Conservation (phyloP, 2,329 filamentous ascomycete species). For the Exophiala lecanii-corni region DNA sequence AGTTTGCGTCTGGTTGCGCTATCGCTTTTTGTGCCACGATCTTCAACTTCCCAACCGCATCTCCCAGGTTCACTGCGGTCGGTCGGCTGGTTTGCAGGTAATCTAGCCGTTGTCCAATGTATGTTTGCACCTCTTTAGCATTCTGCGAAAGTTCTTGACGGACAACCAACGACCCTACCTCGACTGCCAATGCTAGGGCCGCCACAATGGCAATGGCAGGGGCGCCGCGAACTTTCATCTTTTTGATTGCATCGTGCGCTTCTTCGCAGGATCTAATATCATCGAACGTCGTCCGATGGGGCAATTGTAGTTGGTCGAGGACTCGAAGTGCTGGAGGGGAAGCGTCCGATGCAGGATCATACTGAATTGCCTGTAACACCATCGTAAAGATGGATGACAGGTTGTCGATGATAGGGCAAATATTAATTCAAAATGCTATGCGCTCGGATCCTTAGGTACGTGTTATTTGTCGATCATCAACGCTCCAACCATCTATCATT, state of each 20-base stretch:
- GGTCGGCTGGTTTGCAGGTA: conserved; percentile 86
- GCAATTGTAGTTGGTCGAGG: conserved; percentile 60
- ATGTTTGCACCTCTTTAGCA: conserved; percentile 54
- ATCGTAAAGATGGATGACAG: conserved; percentile 29
- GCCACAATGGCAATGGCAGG: conserved; percentile 99
- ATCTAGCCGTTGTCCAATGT: conserved; percentile 72
- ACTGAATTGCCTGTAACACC: conserved; percentile 60
- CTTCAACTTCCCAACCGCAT: conserved; percentile 79
- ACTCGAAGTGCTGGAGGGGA: conserved; percentile 44
- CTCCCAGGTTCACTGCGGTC: conserved; percentile 89
- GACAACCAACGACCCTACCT: conserved; percentile 53
- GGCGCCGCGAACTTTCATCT: conserved; percentile 66
- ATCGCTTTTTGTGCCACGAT: conserved; percentile 50
- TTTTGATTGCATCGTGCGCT: conserved; percentile 62
- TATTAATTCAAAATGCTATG: too few relatives aligned
- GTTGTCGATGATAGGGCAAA: background rate
- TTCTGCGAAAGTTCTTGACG: conserved; percentile 41
- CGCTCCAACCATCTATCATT: too few relatives aligned
- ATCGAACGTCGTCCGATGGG: conserved; percentile 55
- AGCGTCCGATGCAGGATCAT: conserved; percentile 44
- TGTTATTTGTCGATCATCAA: too few relatives aligned
- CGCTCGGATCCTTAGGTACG: too few relatives aligned
- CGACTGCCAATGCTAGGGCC: conserved; percentile 79
- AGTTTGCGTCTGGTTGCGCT: conserved; percentile 31
- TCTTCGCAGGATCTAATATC: conserved; percentile 51